Evolutionary conservation across 2,329 filamentous ascomycete species (phyloP).

Genomic region (Colletotrichum sp.): DNA sequence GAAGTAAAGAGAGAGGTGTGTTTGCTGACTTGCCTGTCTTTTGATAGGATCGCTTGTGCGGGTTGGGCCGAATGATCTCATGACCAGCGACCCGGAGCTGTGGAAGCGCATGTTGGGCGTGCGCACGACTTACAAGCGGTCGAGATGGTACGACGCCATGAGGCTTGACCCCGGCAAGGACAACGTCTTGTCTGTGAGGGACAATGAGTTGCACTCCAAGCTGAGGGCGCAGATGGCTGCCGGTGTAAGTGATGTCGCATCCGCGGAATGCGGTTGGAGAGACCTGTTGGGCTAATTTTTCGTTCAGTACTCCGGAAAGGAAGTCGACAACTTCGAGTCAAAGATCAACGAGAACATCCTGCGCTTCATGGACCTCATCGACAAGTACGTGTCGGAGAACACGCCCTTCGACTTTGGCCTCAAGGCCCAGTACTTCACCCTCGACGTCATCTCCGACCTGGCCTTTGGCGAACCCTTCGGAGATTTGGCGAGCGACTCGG

Average conservation of each 20-base stretch:
- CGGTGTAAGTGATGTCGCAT: conserved; percentile 39
- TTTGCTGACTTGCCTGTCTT: neutral
- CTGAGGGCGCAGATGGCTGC: conserved; percentile 54
- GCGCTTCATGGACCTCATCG: conserved; percentile 48
- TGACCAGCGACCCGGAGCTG: conserved; percentile 43
- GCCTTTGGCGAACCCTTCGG: conserved; percentile 55
- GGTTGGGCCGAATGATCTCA: conserved; percentile 47
- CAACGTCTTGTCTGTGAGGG: conserved; percentile 56
- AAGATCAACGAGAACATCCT: conserved; percentile 53
- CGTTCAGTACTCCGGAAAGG: conserved; percentile 52
- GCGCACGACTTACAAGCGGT: conserved; percentile 40
- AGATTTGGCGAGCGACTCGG: conserved; percentile 48
- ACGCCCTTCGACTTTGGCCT: conserved; percentile 52
- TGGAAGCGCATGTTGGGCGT: conserved; percentile 41
- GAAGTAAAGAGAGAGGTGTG: neutral
- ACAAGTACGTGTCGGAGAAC: conserved; percentile 42
- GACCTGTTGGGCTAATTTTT: neutral
- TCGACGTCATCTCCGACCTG: conserved; percentile 59
- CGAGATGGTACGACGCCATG: conserved; percentile 52
- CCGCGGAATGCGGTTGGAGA: neutral
- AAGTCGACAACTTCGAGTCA: conserved; percentile 53
- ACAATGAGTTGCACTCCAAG: conserved; percentile 48
- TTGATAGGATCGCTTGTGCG: conserved; percentile 25
- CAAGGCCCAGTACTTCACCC: conserved; percentile 55
- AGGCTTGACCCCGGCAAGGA: conserved; percentile 59